Evolutionary conservation across 805 yeast species (phyloP), one percentile per base, ranked within the genome.

Genomic region (Zygotorulaspora chibaensis): DNA sequence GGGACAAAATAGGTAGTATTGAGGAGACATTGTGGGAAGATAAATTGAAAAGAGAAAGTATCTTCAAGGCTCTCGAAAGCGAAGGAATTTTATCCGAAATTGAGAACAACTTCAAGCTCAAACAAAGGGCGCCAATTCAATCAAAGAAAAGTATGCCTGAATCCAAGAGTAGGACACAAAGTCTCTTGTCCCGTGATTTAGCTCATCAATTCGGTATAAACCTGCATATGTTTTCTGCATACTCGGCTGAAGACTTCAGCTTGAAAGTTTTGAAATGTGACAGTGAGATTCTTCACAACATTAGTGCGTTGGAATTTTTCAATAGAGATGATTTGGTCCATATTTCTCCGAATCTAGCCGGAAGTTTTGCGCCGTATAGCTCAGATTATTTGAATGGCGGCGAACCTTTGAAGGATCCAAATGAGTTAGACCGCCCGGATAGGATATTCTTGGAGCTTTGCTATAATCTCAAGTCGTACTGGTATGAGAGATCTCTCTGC

Each of bases 141-240:
- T 68, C 72, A 48, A 69, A 65, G 54, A 46, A 45, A 17, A 43
- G 31, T 8, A 13, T 31, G 5, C 42, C 30, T 10, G 44, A 47
- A 11, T 68, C 67, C 43, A 72, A 65, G 28, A 76, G 72, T 25
- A 20, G 4, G 7, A 62, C 67, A 20, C 74, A 75, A 45, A 59
- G 81, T 0, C 80, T 83, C 54, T 69, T 85, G 53, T 73, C 90
- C 0, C 71, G 89, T 50, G 93, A 85, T 52, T 58, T 83, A 15
- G 82, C 87, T 1, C 93, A 85, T 56, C 90, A 84, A 58, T 84
- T 85, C 65, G 88, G 88, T 34, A 85, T 85, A 55, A 85, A 85
- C 57, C 69, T 85, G 45, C 90, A 85, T 56, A 71, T 77, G 58
- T 84, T 77, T 61, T 75, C 80, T 15, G 64, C 65, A 26, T 58